Conservation (phyloP, 768 basidiomycete species). For the Phanerochaete sordida region DNA sequence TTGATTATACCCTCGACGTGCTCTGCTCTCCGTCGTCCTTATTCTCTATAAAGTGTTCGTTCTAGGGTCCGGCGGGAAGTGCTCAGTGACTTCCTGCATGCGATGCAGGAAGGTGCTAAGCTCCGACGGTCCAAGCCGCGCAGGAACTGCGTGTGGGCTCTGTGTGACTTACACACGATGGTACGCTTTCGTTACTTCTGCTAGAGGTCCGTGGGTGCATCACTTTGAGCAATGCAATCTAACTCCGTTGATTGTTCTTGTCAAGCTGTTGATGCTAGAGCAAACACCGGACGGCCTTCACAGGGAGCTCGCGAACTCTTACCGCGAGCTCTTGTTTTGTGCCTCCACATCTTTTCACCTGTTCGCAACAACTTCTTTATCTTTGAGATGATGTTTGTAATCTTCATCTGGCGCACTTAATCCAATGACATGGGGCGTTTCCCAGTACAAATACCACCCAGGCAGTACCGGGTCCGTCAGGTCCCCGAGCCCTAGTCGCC, state of each 20-base stretch:
- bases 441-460: no score
- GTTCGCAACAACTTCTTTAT: neutral
- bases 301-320: conserved; percentile 2
- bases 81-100: no score
- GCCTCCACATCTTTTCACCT: neutral
- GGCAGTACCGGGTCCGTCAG: no score
- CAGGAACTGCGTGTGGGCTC: no score
- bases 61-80: no score
- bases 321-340: conserved; percentile 3
- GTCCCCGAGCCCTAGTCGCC: no score
- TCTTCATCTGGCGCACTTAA: neutral
- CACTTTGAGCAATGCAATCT: conserved; percentile 12
- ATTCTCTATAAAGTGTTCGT: no score
- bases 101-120: no score
- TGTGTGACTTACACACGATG: neutral
- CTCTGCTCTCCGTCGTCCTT: no score
- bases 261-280: conserved; percentile 12
- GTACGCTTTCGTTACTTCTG: neutral
- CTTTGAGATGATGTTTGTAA: neutral
- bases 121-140: no score
- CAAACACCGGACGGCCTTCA: neutral
- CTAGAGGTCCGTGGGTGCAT: neutral
- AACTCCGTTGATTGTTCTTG: conserved; percentile 2
- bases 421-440: no score
- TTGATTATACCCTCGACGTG: no score